Evolutionary conservation across 1,284 basidiomycete species (phyloP).

Genomic region (Rhodotorula sp.): DNA sequence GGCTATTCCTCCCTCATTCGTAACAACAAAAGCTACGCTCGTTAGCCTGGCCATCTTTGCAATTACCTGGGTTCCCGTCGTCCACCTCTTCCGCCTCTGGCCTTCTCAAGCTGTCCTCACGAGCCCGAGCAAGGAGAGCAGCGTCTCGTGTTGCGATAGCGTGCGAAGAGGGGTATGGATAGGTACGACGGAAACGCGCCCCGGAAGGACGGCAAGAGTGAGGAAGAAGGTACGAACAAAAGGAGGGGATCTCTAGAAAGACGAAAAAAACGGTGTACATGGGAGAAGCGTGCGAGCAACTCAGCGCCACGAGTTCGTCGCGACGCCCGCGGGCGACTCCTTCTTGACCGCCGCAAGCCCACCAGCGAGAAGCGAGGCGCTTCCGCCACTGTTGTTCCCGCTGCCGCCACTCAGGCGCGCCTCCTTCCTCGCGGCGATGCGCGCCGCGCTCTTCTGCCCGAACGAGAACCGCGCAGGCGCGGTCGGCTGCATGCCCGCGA

Average conservation of each 20-base stretch:
- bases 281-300: not conserved
- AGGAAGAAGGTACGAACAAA: not conserved
- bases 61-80: not conserved
- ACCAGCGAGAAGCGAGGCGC: not conserved
- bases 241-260: not conserved
- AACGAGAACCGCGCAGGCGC: constrained; percentile 13
- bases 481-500: constrained; percentile 4
- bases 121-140: not conserved
- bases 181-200: too few relatives aligned
- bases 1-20: not conserved
- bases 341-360: constrained; percentile 1
- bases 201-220: not conserved
- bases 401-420: constrained; percentile 20
- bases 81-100: too few relatives aligned
- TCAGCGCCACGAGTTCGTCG: constrained; percentile 5
- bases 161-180: not conserved
- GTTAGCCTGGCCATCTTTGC: not conserved
- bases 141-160: not conserved
- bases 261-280: not conserved
- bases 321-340: not conserved
- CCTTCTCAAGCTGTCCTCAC: not conserved
- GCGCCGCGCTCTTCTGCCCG: constrained; percentile 33
- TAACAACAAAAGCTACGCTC: not conserved
- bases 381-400: constrained; percentile 14
- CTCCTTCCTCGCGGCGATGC: constrained; percentile 36